Evolutionary conservation across 805 yeast species (phyloP), one percentile per base, ranked within the genome.

Genomic region (Scheffersomyces stipitis): DNA sequence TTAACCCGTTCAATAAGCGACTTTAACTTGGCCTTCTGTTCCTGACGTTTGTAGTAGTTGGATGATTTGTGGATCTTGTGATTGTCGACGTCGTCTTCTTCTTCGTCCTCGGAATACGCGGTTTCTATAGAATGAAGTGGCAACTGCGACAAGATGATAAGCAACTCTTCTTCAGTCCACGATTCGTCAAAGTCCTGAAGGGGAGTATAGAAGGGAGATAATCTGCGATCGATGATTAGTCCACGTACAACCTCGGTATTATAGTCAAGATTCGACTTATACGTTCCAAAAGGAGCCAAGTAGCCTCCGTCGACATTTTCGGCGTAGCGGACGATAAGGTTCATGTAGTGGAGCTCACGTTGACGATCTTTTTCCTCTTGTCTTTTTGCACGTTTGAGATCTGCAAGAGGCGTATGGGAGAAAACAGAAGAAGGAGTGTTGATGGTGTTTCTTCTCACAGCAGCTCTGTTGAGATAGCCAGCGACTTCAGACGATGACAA

Each of bases 281-380:
- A 91, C 22, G 86, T 85, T 2, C 97, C 97, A 61, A 77, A 86
- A 0, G 98, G 96, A 1, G 95, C 96, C 45, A 91, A 63, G 55
- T 67, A 89, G 2, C 99, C 99, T 14, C 99, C 99, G 62, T 93
- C 98, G 12, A 91, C 96, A 44, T 69, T 78, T 52, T 87, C 95
- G 27, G 69, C 69, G 49, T 60, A 75, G 42, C 73, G 67, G 2
- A 85, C 87, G 15, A 85, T 64, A 36, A 85, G 63, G 16, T 79
- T 73, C 43, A 64, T 49, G 36, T 76, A 76, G 48, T 80, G 87
- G 13, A 62, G 60, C 42, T 80, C 85, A 37, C 73, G 73, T 34
- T 58, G 56, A 34, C 54, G 56, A 40, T 75, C 81, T 51, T 75
- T 78, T 26, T 84, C 90, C 32, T 65, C 75, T n/a, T 73, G 72